A percentile compares a stretch with the other conserved stretches of the same genome.
Conservation (phyloP, 352 stramenopile species). For the Pythium graminicola region DNA sequence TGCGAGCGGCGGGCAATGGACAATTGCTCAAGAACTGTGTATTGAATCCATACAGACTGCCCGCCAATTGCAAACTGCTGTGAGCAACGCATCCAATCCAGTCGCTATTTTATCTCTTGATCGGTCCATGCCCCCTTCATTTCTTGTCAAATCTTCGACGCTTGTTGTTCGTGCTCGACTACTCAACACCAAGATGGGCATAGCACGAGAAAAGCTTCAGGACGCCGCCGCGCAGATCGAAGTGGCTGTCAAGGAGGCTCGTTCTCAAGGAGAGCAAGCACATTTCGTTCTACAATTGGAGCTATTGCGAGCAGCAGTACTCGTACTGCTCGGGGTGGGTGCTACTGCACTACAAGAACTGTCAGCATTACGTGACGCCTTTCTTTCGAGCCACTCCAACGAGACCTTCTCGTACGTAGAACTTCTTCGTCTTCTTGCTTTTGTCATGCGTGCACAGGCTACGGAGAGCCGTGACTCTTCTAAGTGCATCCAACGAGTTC, state of each 20-base stretch:
- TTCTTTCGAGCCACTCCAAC: conserved; percentile 18
- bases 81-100: not conserved
- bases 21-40: conserved; percentile 1
- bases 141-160: conserved; percentile 14
- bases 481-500: not conserved
- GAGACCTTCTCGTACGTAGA: conserved; percentile 30
- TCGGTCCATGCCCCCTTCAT: not conserved
- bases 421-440: conserved; percentile 33
- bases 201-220: conserved; percentile 29
- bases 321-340: conserved; percentile 33
- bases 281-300: conserved; percentile 39
- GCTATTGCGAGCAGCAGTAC: conserved; percentile 31
- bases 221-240: conserved; percentile 25
- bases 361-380: conserved; percentile 20
- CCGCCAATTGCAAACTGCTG: not conserved
- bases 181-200: conserved; percentile 24
- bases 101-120: conserved; percentile 25
- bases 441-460: conserved; percentile 16
- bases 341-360: conserved; percentile 26
- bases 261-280: conserved; percentile 28
- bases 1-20: conserved; percentile 14
- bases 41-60: conserved; percentile 3
- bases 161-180: conserved; percentile 13
- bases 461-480: not conserved
- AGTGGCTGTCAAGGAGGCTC: conserved; percentile 34